Percentiles rank a stretch among this genome's conserved stretches.
These are phyloP conservation scores for Alternaria burnsii DNA, from an alignment of 2,329 filamentous ascomycete species.

Conservation along the genomic window DNA sequence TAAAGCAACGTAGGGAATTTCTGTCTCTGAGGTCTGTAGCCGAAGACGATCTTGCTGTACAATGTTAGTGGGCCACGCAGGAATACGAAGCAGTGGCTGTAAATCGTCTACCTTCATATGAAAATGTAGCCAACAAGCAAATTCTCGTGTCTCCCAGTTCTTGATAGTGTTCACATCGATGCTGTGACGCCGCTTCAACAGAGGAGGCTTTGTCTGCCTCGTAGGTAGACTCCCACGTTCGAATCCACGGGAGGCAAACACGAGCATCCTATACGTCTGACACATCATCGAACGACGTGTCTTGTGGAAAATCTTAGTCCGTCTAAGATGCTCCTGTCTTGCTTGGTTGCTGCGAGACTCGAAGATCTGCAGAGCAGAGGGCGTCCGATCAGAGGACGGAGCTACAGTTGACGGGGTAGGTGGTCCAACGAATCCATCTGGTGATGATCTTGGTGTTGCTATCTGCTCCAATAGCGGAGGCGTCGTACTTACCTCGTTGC, in stretches of 20 bases:
- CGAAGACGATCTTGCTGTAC: not conserved
- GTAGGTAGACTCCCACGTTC: conserved; percentile 24
- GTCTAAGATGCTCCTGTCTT: conserved; percentile 4
- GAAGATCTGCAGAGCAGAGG: not conserved
- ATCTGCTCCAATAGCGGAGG: not conserved
- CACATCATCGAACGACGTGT: conserved; percentile 18
- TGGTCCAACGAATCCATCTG: not conserved
- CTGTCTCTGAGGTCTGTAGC: not conserved
- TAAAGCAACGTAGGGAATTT: not conserved
- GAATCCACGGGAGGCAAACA: conserved; percentile 27
- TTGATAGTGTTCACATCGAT: conserved; percentile 27
- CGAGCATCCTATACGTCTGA: conserved; percentile 8
- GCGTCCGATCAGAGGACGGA: not conserved
- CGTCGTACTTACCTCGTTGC: not conserved
- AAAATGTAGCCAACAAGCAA: not conserved
- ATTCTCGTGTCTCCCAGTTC: not conserved
- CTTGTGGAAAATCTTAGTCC: conserved; percentile 9
- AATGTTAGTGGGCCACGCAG: not conserved
- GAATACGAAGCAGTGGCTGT: not conserved
- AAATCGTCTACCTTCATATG: not conserved
- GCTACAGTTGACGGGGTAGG: not conserved
- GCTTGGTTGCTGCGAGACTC: not conserved
- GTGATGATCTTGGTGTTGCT: not conserved
- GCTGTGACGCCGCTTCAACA: conserved; percentile 32
- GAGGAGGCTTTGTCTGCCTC: conserved; percentile 15